phyloP scores from a whole-genome alignment of 345 rosid species.

The Hypericum androsaemum region DNA sequence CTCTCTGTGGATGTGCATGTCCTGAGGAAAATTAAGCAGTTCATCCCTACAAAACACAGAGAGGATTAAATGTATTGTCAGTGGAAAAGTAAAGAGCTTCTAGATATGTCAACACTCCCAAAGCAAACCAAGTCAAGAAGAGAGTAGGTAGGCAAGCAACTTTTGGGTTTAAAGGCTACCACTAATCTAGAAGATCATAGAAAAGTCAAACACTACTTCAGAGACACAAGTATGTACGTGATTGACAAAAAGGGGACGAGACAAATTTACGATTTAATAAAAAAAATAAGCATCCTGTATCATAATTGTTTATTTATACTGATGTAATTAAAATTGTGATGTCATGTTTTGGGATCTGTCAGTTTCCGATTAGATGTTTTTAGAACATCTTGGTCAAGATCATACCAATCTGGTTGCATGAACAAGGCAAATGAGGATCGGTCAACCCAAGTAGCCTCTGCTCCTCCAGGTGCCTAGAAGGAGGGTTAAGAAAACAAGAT shows the following conservation, averaged over 20 bases:
- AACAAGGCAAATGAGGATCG: constrained; percentile 85
- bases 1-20: constrained; percentile 49
- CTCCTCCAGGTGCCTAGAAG: constrained; percentile 73
- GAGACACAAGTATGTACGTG: too few species aligned
- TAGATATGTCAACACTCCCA: background rate
- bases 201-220: too few species aligned
- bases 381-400: background rate
- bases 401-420: constrained; percentile 96
- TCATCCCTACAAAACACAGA: constrained; percentile 45
- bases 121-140: background rate
- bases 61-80: background rate
- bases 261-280: too few species aligned
- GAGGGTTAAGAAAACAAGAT: background rate
- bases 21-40: constrained; percentile 60
- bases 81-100: background rate
- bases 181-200: too few species aligned
- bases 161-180: too few species aligned
- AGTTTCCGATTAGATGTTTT: constrained; percentile 1
- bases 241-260: too few species aligned
- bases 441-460: constrained; percentile 50
- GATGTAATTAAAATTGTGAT: too few species aligned
- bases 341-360: too few species aligned
- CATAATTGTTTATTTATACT: too few species aligned
- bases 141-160: too few species aligned
- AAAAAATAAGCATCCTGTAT: too few species aligned